Percentiles rank a stretch among this genome's conserved stretches.
phyloP scores from a whole-genome alignment of 768 basidiomycete genomes.

The Dacryopinax primogenitus region DNA sequence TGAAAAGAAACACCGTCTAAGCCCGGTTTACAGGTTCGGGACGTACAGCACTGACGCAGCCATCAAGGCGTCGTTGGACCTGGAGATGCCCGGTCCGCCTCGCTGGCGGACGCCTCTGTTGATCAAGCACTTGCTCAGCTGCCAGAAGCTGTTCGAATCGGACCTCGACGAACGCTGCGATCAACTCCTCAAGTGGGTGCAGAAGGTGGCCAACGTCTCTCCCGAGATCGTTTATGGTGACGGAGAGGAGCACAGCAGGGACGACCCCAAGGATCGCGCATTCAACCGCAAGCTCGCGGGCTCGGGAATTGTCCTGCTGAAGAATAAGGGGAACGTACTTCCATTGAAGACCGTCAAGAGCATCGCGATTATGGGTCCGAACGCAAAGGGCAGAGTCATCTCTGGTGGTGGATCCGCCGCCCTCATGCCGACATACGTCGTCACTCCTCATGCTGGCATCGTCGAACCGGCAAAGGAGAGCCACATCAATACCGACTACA shows the following conservation, averaged over 20 bases:
- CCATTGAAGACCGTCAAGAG: slow-evolving; percentile 39
- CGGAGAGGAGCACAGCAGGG: slow-evolving; percentile 46
- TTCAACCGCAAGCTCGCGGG: slow-evolving; percentile 47
- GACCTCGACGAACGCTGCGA: slow-evolving; percentile 54
- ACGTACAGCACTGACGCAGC: slow-evolving; percentile 33
- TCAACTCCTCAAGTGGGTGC: slow-evolving; percentile 49
- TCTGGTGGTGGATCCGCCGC: slow-evolving; percentile 63
- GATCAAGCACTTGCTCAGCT: slow-evolving; percentile 10
- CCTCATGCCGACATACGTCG: slow-evolving; percentile 51
- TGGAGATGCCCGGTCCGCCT: slow-evolving; percentile 46
- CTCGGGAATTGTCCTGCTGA: slow-evolving; percentile 52
- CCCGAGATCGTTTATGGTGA: slow-evolving; percentile 64
- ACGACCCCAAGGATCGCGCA: slow-evolving; percentile 44
- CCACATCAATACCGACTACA: slow-evolving; percentile 39
- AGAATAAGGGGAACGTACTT: slow-evolving; percentile 45
- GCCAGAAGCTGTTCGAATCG: slow-evolving; percentile 20
- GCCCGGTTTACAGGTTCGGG: slow-evolving; percentile 36
- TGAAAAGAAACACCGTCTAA: too few relatives aligned
- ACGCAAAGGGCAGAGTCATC: slow-evolving; percentile 49
- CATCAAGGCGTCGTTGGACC: slow-evolving; percentile 50
- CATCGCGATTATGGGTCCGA: slow-evolving; percentile 56
- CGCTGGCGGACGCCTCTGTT: slow-evolving; percentile 18
- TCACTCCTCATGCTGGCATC: slow-evolving; percentile 53
- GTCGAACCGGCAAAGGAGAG: slow-evolving; percentile 35
- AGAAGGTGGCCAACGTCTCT: slow-evolving; percentile 50